phyloP scores from a whole-genome alignment of 441 rosid species.

The Corymbia citriodora region DNA sequence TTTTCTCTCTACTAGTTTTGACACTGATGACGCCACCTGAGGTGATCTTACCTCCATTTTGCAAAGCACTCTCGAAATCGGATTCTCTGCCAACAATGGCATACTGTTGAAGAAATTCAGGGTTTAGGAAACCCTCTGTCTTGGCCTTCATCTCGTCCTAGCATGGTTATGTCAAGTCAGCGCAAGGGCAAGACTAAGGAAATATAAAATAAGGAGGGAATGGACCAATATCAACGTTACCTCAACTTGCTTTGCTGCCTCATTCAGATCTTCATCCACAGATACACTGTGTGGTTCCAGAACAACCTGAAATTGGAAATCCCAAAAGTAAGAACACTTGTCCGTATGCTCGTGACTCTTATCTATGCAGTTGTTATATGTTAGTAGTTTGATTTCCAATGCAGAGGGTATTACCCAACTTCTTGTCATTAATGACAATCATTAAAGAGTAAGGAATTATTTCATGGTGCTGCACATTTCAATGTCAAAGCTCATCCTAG shows the following conservation, averaged over 20 bases:
- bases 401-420: background rate
- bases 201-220: background rate
- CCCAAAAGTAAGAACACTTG: background rate
- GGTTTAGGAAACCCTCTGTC: constrained; percentile 48
- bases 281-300: constrained; percentile 75
- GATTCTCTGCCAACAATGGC: constrained; percentile 60
- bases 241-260: constrained; percentile 87
- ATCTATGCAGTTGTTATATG: background rate
- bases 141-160: constrained; percentile 71
- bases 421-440: background rate
- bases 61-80: constrained; percentile 66
- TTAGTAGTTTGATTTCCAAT: background rate
- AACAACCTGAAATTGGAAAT: constrained; percentile 35
- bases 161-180: background rate
- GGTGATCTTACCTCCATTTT: constrained; percentile 41
- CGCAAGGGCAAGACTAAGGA: background rate
- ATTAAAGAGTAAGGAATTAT: background rate
- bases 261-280: constrained; percentile 85
- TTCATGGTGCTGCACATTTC: background rate
- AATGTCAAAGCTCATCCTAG: background rate
- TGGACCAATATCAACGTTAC: constrained; percentile 20
- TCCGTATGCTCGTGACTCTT: background rate
- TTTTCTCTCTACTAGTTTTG: constrained; percentile 44
- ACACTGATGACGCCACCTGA: constrained; percentile 61
- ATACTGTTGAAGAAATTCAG: constrained; percentile 60